Base-by-base conservation (phyloP, 1,139 yeast species). In the Kodamaea suecica region DNA sequence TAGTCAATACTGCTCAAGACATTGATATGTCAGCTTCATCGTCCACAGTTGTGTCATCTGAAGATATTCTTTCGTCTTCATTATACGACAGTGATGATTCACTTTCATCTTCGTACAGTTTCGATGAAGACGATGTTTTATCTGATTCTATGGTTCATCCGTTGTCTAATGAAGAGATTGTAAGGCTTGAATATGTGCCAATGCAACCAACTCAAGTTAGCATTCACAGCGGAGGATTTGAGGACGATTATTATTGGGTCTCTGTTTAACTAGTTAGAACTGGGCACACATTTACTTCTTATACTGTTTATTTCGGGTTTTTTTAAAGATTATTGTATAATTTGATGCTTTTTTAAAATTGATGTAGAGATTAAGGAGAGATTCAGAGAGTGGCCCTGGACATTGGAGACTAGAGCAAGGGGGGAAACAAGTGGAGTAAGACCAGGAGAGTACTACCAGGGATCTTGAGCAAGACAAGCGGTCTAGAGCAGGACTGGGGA, bases 171-270 rank as follows among this genome's bases (percentile, higher is more conserved):
- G 50, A 49, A 7, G 54, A 49, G 14, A 56, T 59, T 17, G 48
- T 57, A 9, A 48, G 61, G 28, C 47, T 57, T 23, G 56, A 43
- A 12, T 39, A 40, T 12, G 25, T 33, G 7, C 29, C 32, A 4
- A 30, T 27, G 11, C 43, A 34, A 26, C 49, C 46, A n/a, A 33
- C 26, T n/a, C 23, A 34, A 16, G 39, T 41, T n/a, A 35, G 38
- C 31, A 35, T 38, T 14, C 36, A 35, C 15, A 38, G 35, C 21
- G 35, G 27, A 8, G 42, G 36, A 21, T 33, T 36, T 12, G 26
- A n/a, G n/a, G 59, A 52, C 30, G 59, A 53, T 20, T 52, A 42
- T 39, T 53, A 53, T 40, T 57, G 59, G 59, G 52, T 45, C 17
- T 43, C 47, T 28, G 44, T 49, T n/a, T 37, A 27, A 37, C n/a